Evolutionary conservation across 1,284 basidiomycete genomes (phyloP), one percentile per base, ranked within the genome.

Genomic region (Tremellales sp.): DNA sequence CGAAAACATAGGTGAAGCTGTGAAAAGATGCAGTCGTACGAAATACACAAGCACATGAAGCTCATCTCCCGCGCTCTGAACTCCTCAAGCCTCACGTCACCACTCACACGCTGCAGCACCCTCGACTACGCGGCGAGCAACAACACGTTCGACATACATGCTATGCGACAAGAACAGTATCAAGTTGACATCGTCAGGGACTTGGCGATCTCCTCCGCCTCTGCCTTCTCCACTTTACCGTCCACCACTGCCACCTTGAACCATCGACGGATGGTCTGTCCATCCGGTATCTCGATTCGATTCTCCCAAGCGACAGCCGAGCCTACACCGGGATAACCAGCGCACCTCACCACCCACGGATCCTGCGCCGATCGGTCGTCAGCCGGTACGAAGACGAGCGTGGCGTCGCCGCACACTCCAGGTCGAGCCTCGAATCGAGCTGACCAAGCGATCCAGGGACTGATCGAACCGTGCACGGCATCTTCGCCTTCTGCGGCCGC

Each of bases 261-360:
- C 17, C 49, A 24, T 29, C 49, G 36, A 4, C 10, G 24, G 6
- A 51, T 13, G 13, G 10, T 33, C 27, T 19, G n/a, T 10, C 43
- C 43, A 2, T 11, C 23, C 17, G 37, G n/a, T 17, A 51, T 40
- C 19, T 31, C 21, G 12, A 40, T 37, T 21, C 49, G 15, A 17
- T 51, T 31, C 25, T 51, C 44, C 43, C 44, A 51, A 15, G 49
- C 49, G 11, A 46, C 49, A 12, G 49, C 49, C 31, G 49, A 51
- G 3, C 49, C 49, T 3, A 51, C 36, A 11, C 49, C 49, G 0
- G 49, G 49, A 36, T 51, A 51, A n/a, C 33, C 37, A 4, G 24
- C 17, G 12, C 27, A 15, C 15, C 49, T 29, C 8, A 51, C 49
- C 7, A 51, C 25, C 49, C 49, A 51, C 15, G 43, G 44, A 42